Evolutionary conservation across 1,139 yeast genomes (phyloP).

Genomic region (Scheffersomyces titani): DNA sequence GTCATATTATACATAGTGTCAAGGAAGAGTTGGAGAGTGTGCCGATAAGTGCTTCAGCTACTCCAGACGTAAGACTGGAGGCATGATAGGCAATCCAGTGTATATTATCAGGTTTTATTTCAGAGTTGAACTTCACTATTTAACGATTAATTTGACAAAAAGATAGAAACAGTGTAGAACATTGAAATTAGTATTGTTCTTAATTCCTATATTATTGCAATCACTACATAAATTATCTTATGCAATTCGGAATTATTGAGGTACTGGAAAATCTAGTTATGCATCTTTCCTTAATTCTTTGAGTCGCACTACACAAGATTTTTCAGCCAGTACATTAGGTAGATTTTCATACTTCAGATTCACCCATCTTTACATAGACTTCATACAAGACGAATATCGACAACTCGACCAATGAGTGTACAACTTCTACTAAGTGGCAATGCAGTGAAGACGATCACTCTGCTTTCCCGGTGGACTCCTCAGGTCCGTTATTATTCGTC

Average conservation of each 20-base stretch:
- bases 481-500: not conserved
- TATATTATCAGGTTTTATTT: no score
- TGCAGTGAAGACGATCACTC: not conserved
- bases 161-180: not conserved
- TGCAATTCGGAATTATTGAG: not conserved
- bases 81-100: slow-evolving; percentile 1
- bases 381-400: not conserved
- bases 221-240: not conserved
- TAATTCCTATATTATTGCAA: not conserved
- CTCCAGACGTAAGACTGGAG: slow-evolving; percentile 8
- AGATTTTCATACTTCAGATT: not conserved
- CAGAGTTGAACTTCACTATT: not conserved
- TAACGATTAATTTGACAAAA: not conserved
- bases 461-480: not conserved
- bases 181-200: not conserved
- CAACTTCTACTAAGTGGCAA: not conserved
- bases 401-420: not conserved
- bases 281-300: not conserved
- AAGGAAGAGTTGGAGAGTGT: slow-evolving; percentile 6
- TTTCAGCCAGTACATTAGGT: not conserved
- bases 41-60: slow-evolving; percentile 2
- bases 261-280: no score
- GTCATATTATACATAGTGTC: slow-evolving; percentile 3
- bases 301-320: not conserved
- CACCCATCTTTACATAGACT: not conserved